Percentiles rank a stretch among this genome's conserved stretches.
Evolutionary conservation across 2,329 filamentous ascomycete species (phyloP).

Genomic region (Phoma sp.): DNA sequence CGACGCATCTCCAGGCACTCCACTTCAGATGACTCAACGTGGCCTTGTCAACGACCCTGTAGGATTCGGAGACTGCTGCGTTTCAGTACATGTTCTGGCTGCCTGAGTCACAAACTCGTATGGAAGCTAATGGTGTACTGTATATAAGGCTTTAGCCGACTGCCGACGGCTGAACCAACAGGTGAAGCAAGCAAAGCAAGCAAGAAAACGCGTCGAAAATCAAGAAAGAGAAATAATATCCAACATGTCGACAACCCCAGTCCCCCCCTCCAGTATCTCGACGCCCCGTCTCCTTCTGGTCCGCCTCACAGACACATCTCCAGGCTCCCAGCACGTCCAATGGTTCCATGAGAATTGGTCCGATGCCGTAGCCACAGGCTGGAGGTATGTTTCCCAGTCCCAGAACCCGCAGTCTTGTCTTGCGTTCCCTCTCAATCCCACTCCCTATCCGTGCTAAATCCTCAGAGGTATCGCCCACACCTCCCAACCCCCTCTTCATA

Average conservation of each 20-base stretch:
- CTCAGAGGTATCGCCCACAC: background rate
- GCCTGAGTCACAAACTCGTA: no score
- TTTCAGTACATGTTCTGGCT: no score
- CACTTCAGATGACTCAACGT: background rate
- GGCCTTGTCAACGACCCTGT: background rate
- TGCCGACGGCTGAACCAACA: no score
- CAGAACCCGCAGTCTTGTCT: no score
- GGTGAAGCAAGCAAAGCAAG: background rate
- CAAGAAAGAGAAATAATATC: background rate
- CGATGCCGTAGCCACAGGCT: slow-evolving; percentile 28
- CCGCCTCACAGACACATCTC: slow-evolving; percentile 27
- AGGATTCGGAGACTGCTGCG: background rate
- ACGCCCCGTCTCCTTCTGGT: slow-evolving; percentile 34
- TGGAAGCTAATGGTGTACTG: no score
- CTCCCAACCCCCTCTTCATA: background rate
- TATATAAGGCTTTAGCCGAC: no score
- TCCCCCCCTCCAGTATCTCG: slow-evolving; percentile 5
- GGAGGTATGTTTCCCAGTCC: slow-evolving; percentile 22
- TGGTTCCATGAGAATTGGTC: slow-evolving; percentile 39
- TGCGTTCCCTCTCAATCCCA: background rate
- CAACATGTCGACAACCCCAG: background rate
- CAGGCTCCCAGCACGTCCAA: slow-evolving; percentile 27
- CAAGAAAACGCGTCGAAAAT: background rate
- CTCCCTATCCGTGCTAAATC: background rate
- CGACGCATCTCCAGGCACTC: background rate